Base-by-base conservation (phyloP, 164 flowering plant genomes). In the Aristolochia californica region DNA sequence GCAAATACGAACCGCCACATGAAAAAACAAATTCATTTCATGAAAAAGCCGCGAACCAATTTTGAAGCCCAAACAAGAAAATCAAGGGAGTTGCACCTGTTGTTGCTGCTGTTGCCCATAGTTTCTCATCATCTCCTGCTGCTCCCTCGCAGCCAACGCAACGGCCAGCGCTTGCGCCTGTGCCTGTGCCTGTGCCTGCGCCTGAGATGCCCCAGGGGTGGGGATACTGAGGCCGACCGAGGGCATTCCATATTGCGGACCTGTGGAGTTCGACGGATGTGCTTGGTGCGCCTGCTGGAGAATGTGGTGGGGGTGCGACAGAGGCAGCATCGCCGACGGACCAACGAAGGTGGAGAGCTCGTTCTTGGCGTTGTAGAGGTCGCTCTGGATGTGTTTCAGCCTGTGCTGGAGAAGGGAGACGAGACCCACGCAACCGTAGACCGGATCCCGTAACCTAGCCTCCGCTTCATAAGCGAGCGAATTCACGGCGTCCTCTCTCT, bases 401-500 rank as follows among this genome's bases (percentile, higher is more conserved):
- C 28, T 53, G n/a, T 72, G 72, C 43, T 78, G 77, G 16, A 80
- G 73, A 21, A 72, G 7, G n/a, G 82, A 78, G 40, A 80, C 72
- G 43, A 72, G 66, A 17, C 79, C 84, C 0, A 78, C 80, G 59
- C 78, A 76, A 43, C 82, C 82, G 27, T 76, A 74, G 14, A 78
- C 74, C 56, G 65, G 65, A 51, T 62, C 65, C 16, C 58, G 50
- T 0, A 54, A 18, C 24, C 65, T 51, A 43, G 51, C 51, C 2
- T 54, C 59, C 24, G 65, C 65, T 44, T 62, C 65, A 10, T 54
- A 54, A 17, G 65, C 65, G 4, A 62, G 58, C 2, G 65, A 53
- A 23, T 53, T 62, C n/a, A 62, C 65, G 1, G 65, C 65, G 4
- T 72, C 81, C n/a, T 76, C 75, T 0, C 81, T 61, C 48, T 72